Conservation (phyloP, 179 eudicot genomes). For the Patellifolia procumbens region DNA sequence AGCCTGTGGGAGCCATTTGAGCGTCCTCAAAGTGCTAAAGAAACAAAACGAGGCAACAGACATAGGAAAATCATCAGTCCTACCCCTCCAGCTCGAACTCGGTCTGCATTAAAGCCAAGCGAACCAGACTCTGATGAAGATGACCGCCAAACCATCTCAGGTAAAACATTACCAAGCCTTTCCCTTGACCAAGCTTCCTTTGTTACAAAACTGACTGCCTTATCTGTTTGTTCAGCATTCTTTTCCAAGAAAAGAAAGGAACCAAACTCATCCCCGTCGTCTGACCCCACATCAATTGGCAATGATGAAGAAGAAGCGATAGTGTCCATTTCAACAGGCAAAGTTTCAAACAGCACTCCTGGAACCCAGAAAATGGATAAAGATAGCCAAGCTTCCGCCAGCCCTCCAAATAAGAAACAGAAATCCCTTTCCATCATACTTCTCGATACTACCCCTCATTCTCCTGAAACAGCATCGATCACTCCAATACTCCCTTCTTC, state of each 20-base stretch:
- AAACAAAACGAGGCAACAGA: background rate
- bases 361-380: background rate
- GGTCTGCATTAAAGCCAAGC: no score
- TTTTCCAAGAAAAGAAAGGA: no score
- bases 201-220: no score
- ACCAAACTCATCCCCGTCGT: background rate
- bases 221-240: no score
- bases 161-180: no score
- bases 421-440: background rate
- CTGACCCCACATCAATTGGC: background rate
- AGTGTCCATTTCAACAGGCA: no score
- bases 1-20: background rate
- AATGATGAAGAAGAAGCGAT: background rate
- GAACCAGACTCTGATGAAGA: no score
- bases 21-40: background rate
- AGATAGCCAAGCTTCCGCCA: background rate
- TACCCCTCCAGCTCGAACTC: no score
- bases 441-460: background rate
- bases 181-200: no score
- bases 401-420: background rate
- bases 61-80: background rate
- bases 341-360: background rate
- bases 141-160: no score
- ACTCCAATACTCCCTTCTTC: background rate
- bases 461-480: background rate